Evolutionary conservation across 1,284 basidiomycete species (phyloP).

Genomic region (Pseudozyma flocculosa): DNA sequence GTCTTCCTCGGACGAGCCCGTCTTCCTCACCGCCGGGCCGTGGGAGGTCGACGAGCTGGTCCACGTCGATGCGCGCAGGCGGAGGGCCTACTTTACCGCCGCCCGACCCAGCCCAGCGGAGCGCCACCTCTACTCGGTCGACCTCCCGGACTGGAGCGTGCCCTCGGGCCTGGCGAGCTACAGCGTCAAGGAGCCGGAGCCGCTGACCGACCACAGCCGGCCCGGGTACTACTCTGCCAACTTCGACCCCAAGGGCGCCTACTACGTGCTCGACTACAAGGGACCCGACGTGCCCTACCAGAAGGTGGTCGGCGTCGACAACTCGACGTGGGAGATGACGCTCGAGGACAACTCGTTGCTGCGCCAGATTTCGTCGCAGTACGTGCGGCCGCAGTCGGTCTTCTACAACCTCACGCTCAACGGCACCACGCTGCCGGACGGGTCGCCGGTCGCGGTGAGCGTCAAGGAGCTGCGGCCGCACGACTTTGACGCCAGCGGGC

Average conservation of each 20-base stretch:
- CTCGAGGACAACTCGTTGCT: conserved; percentile 74
- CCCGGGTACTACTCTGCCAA: conserved; percentile 66
- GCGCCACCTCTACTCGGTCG: conserved; percentile 71
- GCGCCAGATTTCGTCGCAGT: conserved; percentile 70
- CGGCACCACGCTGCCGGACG: conserved; percentile 16
- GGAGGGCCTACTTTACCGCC: conserved; percentile 81
- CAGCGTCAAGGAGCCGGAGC: conserved; percentile 62
- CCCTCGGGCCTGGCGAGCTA: conserved; percentile 64
- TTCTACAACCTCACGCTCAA: conserved; percentile 53
- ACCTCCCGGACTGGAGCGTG: conserved; percentile 29
- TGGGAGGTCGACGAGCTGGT: conserved; percentile 84
- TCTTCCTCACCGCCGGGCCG: conserved; percentile 74
- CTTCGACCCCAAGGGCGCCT: conserved; percentile 60
- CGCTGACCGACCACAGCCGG: conserved; percentile 69
- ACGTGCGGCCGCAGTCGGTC: conserved; percentile 71
- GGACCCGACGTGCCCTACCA: conserved; percentile 88
- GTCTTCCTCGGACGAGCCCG: conserved; percentile 16
- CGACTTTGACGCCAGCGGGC: conserved; percentile 85
- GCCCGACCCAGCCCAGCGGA: conserved; percentile 78
- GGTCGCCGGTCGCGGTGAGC: conserved; percentile 68
- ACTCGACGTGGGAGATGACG: conserved; percentile 62
- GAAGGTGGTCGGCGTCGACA: conserved; percentile 70
- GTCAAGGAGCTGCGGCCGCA: conserved; percentile 86
- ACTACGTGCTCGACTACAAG: conserved; percentile 75
- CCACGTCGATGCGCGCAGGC: conserved; percentile 70